Evolutionary conservation across 257 asterid species (phyloP).

Genomic region (Nicotiana noctiflora): DNA sequence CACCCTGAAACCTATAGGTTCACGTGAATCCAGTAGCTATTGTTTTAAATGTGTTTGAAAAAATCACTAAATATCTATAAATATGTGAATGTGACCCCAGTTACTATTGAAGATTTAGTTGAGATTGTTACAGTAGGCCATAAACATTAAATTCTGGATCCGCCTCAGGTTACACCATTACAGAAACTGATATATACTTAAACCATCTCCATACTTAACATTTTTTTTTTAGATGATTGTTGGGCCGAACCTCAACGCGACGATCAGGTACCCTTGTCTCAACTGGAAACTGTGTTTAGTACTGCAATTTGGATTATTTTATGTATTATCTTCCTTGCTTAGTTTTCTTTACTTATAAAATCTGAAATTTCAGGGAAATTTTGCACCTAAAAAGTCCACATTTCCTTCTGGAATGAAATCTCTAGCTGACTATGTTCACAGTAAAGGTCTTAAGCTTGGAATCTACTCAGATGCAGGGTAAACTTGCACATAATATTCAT

Average conservation of each 20-base stretch:
- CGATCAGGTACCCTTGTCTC: constrained; percentile 33
- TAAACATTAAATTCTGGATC: too few relatives aligned
- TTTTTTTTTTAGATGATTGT: constrained; percentile 61
- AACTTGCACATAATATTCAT: background rate
- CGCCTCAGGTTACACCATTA: background rate
- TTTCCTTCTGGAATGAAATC: constrained; percentile 97
- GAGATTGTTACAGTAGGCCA: too few relatives aligned
- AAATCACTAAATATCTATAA: too few relatives aligned
- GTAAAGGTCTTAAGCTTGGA: constrained; percentile 87
- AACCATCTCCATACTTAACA: background rate
- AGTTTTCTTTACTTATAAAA: background rate
- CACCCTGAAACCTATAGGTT: too few relatives aligned
- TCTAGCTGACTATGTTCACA: constrained; percentile 77
- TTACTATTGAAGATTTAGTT: too few relatives aligned
- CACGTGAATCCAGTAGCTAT: too few relatives aligned
- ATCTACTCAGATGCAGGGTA: constrained; percentile 97
- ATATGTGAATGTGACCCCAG: too few relatives aligned
- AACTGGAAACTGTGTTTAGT: background rate
- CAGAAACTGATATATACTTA: background rate
- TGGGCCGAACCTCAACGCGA: constrained; percentile 73
- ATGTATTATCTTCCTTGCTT: background rate
- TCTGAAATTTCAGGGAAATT: constrained; percentile 48
- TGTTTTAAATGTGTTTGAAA: too few relatives aligned
- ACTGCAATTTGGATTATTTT: background rate
- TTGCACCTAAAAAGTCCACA: constrained; percentile 62